Evolutionary conservation across 768 basidiomycete genomes (phyloP).

Genomic region (Favolaschia claudopus): DNA sequence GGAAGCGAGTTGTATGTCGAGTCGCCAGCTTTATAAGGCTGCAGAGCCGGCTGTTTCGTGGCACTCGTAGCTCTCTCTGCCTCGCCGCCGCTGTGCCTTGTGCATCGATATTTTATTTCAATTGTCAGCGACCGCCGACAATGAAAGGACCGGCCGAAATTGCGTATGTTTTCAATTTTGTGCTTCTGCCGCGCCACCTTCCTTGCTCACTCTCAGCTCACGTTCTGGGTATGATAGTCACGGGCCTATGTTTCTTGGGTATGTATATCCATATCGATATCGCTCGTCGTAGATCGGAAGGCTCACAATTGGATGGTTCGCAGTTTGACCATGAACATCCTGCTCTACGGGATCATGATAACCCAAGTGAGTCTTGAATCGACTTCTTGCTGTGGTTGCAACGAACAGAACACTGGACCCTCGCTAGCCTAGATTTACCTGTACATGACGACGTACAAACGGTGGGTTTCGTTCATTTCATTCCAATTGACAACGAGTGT

Average conservation of each 20-base stretch:
- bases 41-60: too few relatives aligned
- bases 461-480: constrained; percentile 3
- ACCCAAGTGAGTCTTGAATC: constrained; percentile 9
- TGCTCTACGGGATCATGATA: constrained; percentile 33
- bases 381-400: not conserved
- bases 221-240: constrained; percentile 1
- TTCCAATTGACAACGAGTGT: too few relatives aligned
- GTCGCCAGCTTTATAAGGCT: too few relatives aligned
- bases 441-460: constrained; percentile 31
- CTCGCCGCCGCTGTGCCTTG: constrained; percentile 9
- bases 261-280: not conserved
- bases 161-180: constrained; percentile 14
- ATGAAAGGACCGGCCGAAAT: constrained; percentile 21
- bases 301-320: not conserved
- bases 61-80: constrained; percentile 14
- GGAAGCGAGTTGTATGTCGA: too few relatives aligned
- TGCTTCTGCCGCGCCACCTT: too few relatives aligned
- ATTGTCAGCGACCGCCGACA: too few relatives aligned
- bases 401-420: not conserved
- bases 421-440: constrained; percentile 18
- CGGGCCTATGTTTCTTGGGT: constrained; percentile 24
- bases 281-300: not conserved
- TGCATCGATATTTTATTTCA: too few relatives aligned
- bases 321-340: constrained; percentile 26
- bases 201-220: not conserved